A percentile compares a stretch with the other conserved stretches of the same genome.
phyloP scores from a whole-genome alignment of 1,139 yeast species.

The Debaryomyces sp. region DNA sequence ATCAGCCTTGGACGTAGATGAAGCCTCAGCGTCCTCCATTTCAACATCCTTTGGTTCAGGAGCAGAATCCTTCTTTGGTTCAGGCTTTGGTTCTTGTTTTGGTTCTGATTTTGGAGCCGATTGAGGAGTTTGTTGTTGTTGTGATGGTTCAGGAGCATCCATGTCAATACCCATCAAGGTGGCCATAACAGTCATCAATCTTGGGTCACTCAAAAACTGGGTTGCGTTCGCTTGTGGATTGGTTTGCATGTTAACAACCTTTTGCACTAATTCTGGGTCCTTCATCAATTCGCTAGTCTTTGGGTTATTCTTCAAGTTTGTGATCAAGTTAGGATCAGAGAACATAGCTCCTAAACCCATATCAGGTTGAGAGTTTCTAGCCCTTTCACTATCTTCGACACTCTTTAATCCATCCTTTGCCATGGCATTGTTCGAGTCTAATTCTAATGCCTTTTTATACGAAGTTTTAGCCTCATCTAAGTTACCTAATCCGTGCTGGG shows the following conservation, averaged over 20 bases:
- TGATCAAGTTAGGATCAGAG: slow-evolving; percentile 76
- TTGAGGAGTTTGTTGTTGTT: slow-evolving; percentile 23
- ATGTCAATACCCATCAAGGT: slow-evolving; percentile 83
- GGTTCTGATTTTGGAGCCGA: slow-evolving; percentile 17
- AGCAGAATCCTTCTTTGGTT: slow-evolving; percentile 18
- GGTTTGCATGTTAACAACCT: slow-evolving; percentile 62
- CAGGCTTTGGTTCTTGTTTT: slow-evolving; percentile 28
- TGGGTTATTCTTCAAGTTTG: slow-evolving; percentile 79
- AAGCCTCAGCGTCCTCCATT: slow-evolving; percentile 34
- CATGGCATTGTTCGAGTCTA: slow-evolving; percentile 82
- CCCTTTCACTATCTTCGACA: slow-evolving; percentile 59
- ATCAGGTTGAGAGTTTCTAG: slow-evolving; percentile 57
- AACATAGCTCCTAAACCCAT: slow-evolving; percentile 79
- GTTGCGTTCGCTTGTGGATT: slow-evolving; percentile 77
- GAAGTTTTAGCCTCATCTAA: slow-evolving; percentile 68
- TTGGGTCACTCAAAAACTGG: slow-evolving; percentile 73
- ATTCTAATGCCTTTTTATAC: slow-evolving; percentile 79
- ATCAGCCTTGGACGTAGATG: slow-evolving; percentile 36
- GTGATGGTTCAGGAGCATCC: slow-evolving; percentile 49
- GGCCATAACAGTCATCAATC: slow-evolving; percentile 88
- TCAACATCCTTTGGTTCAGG: slow-evolving; percentile 35
- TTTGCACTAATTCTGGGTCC: slow-evolving; percentile 81
- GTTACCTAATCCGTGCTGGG: slow-evolving; percentile 82
- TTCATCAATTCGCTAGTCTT: slow-evolving; percentile 85
- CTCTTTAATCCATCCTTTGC: slow-evolving; percentile 81